These are phyloP conservation scores for Prorocentrum cordatum DNA, from an alignment of 169 alveolate genomes.

Conservation along the genomic window DNA sequence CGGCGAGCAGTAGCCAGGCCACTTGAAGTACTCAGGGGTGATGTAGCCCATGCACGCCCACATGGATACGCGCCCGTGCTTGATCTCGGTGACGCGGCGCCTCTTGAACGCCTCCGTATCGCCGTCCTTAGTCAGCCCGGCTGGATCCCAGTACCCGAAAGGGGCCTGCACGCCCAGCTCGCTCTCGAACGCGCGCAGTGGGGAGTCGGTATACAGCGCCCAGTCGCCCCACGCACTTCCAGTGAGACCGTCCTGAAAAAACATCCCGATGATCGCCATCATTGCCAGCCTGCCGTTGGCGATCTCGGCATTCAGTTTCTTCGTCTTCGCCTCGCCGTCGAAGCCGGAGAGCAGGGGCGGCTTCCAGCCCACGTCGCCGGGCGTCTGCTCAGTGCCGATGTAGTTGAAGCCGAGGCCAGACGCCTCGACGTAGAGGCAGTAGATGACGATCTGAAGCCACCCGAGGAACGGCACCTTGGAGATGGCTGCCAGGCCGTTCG, in stretches of 20 bases:
- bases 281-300: neutral
- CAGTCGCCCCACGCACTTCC: neutral
- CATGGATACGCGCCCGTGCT: neutral
- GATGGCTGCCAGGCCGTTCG: no score
- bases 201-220: neutral
- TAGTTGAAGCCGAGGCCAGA: neutral
- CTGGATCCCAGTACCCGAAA: neutral
- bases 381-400: neutral
- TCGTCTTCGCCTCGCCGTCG: neutral
- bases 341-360: neutral
- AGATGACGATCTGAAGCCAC: neutral
- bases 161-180: neutral
- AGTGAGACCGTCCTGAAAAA: neutral
- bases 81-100: neutral
- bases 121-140: neutral
- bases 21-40: neutral
- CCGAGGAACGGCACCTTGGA: neutral
- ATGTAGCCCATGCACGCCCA: neutral
- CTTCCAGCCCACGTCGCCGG: slow-evolving; percentile 17
- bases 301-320: neutral
- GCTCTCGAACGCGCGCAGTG: neutral
- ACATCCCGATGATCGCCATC: neutral
- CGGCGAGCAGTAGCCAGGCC: neutral
- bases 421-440: neutral
- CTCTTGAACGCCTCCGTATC: neutral